A percentile compares a stretch with the other conserved stretches of the same genome.
phyloP scores from a whole-genome alignment of 2,329 filamentous ascomycete species.

The Botrytis porri region DNA sequence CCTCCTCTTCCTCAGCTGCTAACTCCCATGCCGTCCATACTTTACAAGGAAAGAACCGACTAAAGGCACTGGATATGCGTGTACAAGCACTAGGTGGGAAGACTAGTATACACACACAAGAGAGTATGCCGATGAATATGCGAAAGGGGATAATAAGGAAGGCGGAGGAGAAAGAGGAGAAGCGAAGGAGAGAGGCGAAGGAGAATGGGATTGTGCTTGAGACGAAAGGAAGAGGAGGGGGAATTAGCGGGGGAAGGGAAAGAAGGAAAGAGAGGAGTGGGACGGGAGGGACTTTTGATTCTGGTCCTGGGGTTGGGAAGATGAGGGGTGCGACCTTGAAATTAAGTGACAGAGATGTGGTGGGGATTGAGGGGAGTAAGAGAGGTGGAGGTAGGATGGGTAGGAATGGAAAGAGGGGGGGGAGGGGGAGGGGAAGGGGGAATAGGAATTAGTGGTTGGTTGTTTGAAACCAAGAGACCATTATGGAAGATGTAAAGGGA shows the following conservation, averaged over 20 bases:
- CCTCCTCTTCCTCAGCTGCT: not conserved
- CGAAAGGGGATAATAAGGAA: constrained; percentile 80
- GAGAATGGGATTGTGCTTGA: constrained; percentile 93
- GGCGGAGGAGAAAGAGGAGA: constrained; percentile 61
- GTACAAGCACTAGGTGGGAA: constrained; percentile 80
- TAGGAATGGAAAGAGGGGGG: constrained; percentile 32
- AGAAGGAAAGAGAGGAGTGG: constrained; percentile 41
- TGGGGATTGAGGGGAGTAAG: constrained; percentile 59
- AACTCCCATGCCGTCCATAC: constrained; percentile 45
- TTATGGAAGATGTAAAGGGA: not conserved
- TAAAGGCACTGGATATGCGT: constrained; percentile 80
- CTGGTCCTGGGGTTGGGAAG: constrained; percentile 74
- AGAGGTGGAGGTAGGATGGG: constrained; percentile 39
- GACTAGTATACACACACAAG: constrained; percentile 68
- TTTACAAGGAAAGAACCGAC: constrained; percentile 63
- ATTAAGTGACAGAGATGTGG: constrained; percentile 74
- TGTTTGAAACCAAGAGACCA: not conserved
- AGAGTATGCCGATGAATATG: constrained; percentile 85
- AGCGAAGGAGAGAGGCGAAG: constrained; percentile 71
- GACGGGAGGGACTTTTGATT: constrained; percentile 60
- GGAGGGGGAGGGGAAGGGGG: not conserved
- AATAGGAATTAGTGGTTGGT: constrained; percentile 2
- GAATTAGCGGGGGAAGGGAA: constrained; percentile 51
- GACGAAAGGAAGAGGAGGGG: constrained; percentile 45
- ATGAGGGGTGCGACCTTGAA: constrained; percentile 73